phyloP scores from a whole-genome alignment of 2,329 filamentous ascomycete species.

The Phialocephala subalpina region DNA sequence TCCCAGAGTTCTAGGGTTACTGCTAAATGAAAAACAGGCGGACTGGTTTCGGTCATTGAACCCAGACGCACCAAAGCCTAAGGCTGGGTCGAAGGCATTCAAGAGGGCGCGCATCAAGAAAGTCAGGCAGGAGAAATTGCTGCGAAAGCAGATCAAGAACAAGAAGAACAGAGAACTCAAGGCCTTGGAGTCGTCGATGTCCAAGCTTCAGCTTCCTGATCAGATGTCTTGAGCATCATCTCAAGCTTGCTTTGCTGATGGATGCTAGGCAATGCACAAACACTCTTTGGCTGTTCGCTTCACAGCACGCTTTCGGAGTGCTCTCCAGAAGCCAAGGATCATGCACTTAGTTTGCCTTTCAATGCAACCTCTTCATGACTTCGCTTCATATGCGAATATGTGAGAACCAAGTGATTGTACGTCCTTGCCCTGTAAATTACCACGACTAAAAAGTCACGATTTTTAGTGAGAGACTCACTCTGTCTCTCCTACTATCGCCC shows the following conservation, averaged over 20 bases:
- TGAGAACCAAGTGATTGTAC: too few species aligned
- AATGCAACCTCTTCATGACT: too few species aligned
- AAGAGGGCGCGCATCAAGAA: neutral
- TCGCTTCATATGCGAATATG: too few species aligned
- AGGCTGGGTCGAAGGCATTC: neutral
- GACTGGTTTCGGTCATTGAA: neutral
- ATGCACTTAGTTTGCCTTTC: too few species aligned
- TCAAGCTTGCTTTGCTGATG: neutral
- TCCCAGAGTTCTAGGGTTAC: neutral
- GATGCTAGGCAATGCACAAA: neutral
- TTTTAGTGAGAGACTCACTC: too few species aligned
- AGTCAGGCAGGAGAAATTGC: neutral
- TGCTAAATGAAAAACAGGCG: neutral
- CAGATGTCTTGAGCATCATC: neutral
- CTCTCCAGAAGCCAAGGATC: too few species aligned
- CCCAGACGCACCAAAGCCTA: neutral
- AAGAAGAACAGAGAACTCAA: neutral
- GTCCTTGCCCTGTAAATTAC: too few species aligned
- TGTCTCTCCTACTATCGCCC: too few species aligned
- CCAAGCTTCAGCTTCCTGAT: neutral
- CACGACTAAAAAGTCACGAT: too few species aligned
- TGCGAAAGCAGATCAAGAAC: neutral
- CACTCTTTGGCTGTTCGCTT: neutral
- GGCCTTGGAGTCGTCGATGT: neutral
- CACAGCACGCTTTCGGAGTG: too few species aligned